Percentiles rank a stretch among this genome's conserved stretches.
Evolutionary conservation across 345 rosid species (phyloP).

Genomic region (Orychophragmus violaceus): DNA sequence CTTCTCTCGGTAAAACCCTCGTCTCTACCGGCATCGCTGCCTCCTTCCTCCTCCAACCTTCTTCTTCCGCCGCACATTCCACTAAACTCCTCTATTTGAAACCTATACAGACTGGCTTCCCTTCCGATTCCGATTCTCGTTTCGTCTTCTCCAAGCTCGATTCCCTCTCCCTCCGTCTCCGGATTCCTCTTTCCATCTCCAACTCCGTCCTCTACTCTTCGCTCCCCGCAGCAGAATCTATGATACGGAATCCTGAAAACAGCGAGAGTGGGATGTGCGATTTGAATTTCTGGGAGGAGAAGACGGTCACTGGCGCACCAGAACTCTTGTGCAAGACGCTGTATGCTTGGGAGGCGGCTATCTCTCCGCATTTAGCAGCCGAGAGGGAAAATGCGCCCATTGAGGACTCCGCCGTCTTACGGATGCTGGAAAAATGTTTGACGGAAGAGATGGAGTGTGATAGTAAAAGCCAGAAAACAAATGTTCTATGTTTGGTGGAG

Average conservation of each 20-base stretch:
- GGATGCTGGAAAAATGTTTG: conserved; percentile 43
- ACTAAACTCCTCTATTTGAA: conserved; percentile 63
- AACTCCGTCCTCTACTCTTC: conserved; percentile 60
- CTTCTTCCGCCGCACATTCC: conserved; percentile 20
- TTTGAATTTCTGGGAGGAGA: conserved; percentile 45
- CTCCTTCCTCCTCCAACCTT: conserved; percentile 61
- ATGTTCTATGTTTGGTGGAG: conserved; percentile 63
- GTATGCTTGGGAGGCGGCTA: conserved; percentile 80
- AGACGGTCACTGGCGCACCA: conserved; percentile 25
- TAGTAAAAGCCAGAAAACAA: conserved; percentile 13
- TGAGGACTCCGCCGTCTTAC: conserved; percentile 43
- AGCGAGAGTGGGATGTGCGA: conserved; percentile 38
- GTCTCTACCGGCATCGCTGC: conserved; percentile 88
- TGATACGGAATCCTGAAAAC: conserved; percentile 1
- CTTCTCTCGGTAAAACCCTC: conserved; percentile 90
- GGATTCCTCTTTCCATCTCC: conserved; percentile 44
- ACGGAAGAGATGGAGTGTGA: conserved; percentile 33
- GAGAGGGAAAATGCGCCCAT: conserved; percentile 56
- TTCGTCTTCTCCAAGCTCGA: conserved; percentile 63
- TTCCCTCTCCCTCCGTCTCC: conserved; percentile 50
- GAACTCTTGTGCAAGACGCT: conserved; percentile 62
- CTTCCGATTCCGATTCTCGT: conserved; percentile 81
- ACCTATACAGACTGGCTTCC: conserved; percentile 91
- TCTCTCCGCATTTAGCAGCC: conserved; percentile 87
- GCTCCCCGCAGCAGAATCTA: conserved; percentile 39